These are phyloP conservation scores for Monosporozyma servazzii DNA, from an alignment of 805 yeast species.

Conservation along the genomic window DNA sequence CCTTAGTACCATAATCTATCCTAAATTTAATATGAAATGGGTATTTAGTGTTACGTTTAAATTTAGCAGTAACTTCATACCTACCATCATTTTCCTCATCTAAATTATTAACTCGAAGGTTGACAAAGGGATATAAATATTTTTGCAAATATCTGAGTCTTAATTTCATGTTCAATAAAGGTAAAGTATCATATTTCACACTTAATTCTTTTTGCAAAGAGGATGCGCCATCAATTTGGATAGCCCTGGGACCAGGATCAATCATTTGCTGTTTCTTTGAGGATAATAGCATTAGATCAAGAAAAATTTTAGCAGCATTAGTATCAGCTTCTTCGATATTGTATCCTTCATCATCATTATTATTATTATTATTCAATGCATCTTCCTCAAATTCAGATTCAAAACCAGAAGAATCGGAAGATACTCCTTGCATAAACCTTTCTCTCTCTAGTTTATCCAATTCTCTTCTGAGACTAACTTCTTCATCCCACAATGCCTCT, in stretches of 20 bases:
- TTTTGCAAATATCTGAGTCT: slow-evolving; percentile 14
- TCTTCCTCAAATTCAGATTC: slow-evolving; percentile 1
- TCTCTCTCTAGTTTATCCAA: slow-evolving; percentile 7
- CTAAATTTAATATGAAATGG: slow-evolving; percentile 3
- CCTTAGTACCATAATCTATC: not conserved
- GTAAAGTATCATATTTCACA: slow-evolving; percentile 22
- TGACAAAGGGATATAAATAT: slow-evolving; percentile 12
- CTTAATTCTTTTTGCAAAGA: slow-evolving; percentile 14
- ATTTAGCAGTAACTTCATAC: slow-evolving; percentile 1
- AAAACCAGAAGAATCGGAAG: not conserved
- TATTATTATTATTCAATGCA: not conserved
- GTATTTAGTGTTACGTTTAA: not conserved
- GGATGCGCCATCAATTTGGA: slow-evolving; percentile 13
- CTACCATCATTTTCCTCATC: not conserved
- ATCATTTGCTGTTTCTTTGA: not conserved
- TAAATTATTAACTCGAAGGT: slow-evolving; percentile 1
- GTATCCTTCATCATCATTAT: not conserved
- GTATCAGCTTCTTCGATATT: slow-evolving; percentile 2
- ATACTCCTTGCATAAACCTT: not conserved
- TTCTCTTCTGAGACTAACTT: slow-evolving; percentile 4
- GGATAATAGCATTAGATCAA: slow-evolving; percentile 10
- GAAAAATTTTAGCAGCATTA: slow-evolving; percentile 7
- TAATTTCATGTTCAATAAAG: slow-evolving; percentile 18
- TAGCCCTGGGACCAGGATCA: not conserved
- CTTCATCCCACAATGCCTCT: slow-evolving; percentile 7